A percentile compares a stretch with the other conserved stretches of the same genome.
Conservation (phyloP, 768 basidiomycete species). For the Naganishia randhawae region DNA sequence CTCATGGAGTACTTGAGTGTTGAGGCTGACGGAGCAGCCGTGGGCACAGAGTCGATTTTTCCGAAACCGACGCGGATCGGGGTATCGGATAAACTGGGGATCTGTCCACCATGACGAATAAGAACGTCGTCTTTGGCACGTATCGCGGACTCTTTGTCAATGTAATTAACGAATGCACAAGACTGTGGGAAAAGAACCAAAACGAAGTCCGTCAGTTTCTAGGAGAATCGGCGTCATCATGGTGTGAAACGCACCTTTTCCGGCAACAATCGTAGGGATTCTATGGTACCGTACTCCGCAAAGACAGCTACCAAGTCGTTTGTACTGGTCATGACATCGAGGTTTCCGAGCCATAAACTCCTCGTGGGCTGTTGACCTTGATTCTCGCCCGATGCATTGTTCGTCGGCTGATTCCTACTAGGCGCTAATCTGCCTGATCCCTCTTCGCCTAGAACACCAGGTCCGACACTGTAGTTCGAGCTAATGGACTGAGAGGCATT, state of each 20-base stretch:
- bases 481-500: slow-evolving; percentile 16
- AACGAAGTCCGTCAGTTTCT: neutral
- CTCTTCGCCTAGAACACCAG: neutral
- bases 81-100: slow-evolving; percentile 81
- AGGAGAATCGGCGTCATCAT: neutral
- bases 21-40: slow-evolving; percentile 42
- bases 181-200: slow-evolving; percentile 61
- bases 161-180: slow-evolving; percentile 98
- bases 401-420: neutral
- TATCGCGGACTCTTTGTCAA: slow-evolving; percentile 91
- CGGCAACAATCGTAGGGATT: slow-evolving; percentile 86
- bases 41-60: slow-evolving; percentile 92
- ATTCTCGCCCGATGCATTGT: slow-evolving; percentile 9
- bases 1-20: slow-evolving; percentile 30
- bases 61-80: slow-evolving; percentile 97
- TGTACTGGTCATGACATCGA: slow-evolving; percentile 89
- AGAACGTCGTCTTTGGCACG: slow-evolving; percentile 96
- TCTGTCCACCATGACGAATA: slow-evolving; percentile 81
- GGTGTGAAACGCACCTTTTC: slow-evolving; percentile 69
- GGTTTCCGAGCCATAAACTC: slow-evolving; percentile 96
- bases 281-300: slow-evolving; percentile 93
- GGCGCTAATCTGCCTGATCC: neutral
- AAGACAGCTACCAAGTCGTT: slow-evolving; percentile 94
- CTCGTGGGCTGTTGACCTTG: slow-evolving; percentile 67
- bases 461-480: slow-evolving; percentile 7